These are phyloP conservation scores for Quercus robur DNA, from an alignment of 306 rosid species.

Conservation along the genomic window DNA sequence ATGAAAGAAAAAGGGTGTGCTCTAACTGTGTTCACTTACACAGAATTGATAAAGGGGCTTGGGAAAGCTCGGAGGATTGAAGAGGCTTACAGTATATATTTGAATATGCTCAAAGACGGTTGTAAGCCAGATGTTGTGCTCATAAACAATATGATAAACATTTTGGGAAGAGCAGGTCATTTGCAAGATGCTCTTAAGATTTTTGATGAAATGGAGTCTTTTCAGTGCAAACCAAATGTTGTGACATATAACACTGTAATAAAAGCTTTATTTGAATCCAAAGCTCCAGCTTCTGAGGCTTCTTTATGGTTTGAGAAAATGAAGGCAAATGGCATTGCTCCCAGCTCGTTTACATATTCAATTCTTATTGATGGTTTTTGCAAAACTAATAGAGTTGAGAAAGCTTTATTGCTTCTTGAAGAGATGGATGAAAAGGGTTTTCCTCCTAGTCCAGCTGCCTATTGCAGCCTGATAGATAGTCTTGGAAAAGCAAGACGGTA, in stretches of 20 bases:
- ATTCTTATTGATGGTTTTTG: slow-evolving; percentile 91
- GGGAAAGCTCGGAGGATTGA: slow-evolving; percentile 84
- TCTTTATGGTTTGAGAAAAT: slow-evolving; percentile 80
- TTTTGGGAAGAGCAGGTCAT: slow-evolving; percentile 65
- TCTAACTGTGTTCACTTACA: slow-evolving; percentile 75
- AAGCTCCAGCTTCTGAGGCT: slow-evolving; percentile 61
- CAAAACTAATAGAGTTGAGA: slow-evolving; percentile 83
- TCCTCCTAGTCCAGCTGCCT: slow-evolving; percentile 96
- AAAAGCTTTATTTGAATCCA: slow-evolving; percentile 69
- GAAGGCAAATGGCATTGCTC: slow-evolving; percentile 67
- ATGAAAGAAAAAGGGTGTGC: slow-evolving; percentile 68
- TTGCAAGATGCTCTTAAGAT: slow-evolving; percentile 56
- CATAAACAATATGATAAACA: slow-evolving; percentile 80
- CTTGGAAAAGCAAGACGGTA: slow-evolving; percentile 90
- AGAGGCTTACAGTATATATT: slow-evolving; percentile 52
- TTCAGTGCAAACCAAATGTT: slow-evolving; percentile 63
- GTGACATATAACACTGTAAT: slow-evolving; percentile 79
- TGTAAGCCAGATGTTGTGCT: slow-evolving; percentile 76
- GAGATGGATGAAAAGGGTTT: slow-evolving; percentile 96
- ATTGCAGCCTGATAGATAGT: slow-evolving; percentile 88
- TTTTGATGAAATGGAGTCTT: slow-evolving; percentile 63
- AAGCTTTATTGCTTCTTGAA: slow-evolving; percentile 89
- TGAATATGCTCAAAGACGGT: slow-evolving; percentile 63
- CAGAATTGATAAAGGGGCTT: slow-evolving; percentile 82
- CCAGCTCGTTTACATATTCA: slow-evolving; percentile 85